Evolutionary conservation across 2,329 filamentous ascomycete genomes (phyloP), one percentile per base, ranked within the genome.

Genomic region (Monosporascus sp.): DNA sequence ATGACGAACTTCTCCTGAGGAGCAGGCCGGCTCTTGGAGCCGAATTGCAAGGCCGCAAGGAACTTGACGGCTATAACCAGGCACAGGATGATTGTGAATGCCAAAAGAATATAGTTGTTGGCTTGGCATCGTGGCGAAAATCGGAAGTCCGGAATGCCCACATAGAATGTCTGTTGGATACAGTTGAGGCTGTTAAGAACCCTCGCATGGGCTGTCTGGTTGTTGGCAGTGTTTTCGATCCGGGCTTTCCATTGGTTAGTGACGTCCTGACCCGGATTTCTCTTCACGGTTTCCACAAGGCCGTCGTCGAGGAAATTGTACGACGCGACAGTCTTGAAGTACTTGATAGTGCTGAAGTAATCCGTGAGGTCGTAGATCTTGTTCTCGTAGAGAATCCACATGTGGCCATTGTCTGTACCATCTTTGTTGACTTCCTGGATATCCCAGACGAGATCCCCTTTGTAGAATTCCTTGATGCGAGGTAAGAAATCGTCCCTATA

Each of bases 1-100:
- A 99, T 97, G 63, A 99, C 92, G 64, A 99, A 99, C 69, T 97
- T 99, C 72, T 99, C 94, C 71, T 97, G 94, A 38, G 91, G 88
- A 6, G 88, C 81, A 3, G 94, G 94, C 18, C 90, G 86, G 54
- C 89, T 84, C 75, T 97, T 97, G 5, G 91, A 91, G 46, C 93
- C 92, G 56, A 99, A 89, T 65, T 97, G 94, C 43, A 99, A 79
- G 14, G 94, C 94, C 50, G 94, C 86, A 65, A 99, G 70, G 74
- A 99, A 99, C 72, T 97, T 99, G 73, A 89, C 74, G 49, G 85
- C 66, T 59, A 97, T 92, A 56, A 97, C 89, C 1, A 80, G 57
- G 67, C 88, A 90, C 51, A 99, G 77, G 14, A 97, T 77, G 65
- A 95, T 78, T n/a, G 91, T 89, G 67, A 97, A 96, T 3, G 85